Evolutionary conservation across 1,284 basidiomycete genomes (phyloP).

Genomic region (Papiliotrema laurentii): DNA sequence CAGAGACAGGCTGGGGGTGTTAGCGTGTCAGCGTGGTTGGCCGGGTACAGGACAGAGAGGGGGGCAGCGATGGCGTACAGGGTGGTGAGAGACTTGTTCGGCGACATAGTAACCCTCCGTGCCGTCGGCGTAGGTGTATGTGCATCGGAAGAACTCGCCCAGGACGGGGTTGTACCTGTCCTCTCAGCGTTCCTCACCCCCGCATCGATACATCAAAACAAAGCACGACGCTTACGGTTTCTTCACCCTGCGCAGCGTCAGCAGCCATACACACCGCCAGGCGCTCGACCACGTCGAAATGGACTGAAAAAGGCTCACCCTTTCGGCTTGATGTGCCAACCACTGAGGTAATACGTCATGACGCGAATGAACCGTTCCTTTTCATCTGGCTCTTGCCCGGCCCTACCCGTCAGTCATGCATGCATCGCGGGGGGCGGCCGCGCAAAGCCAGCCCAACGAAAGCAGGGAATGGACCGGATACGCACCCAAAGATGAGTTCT

Average conservation of each 20-base stretch:
- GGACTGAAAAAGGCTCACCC: conserved; percentile 52
- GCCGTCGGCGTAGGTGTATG: conserved; percentile 88
- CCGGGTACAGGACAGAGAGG: conserved; percentile 8
- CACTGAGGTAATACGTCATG: conserved; percentile 92
- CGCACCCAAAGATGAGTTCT: conserved; percentile 75
- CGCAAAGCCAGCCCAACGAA: too few species aligned
- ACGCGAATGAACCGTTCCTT: conserved; percentile 90
- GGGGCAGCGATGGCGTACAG: too few species aligned
- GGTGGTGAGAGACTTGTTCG: conserved; percentile 67
- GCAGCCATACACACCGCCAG: background rate
- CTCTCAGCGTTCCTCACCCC: too few species aligned
- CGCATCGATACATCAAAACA: too few species aligned
- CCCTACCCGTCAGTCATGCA: conserved; percentile 14
- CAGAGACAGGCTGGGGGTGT: conserved; percentile 68
- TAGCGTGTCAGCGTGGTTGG: background rate
- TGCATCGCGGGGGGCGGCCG: too few species aligned
- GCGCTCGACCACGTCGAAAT: background rate
- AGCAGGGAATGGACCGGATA: background rate
- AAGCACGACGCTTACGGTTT: conserved; percentile 71
- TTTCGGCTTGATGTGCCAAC: conserved; percentile 99
- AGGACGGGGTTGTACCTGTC: conserved; percentile 90
- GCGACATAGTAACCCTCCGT: conserved; percentile 94
- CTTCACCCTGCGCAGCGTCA: conserved; percentile 81
- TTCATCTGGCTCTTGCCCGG: conserved; percentile 56
- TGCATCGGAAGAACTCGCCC: conserved; percentile 95